Conservation (phyloP, 164 flowering plant species). For the Liriodendron chinense region DNA sequence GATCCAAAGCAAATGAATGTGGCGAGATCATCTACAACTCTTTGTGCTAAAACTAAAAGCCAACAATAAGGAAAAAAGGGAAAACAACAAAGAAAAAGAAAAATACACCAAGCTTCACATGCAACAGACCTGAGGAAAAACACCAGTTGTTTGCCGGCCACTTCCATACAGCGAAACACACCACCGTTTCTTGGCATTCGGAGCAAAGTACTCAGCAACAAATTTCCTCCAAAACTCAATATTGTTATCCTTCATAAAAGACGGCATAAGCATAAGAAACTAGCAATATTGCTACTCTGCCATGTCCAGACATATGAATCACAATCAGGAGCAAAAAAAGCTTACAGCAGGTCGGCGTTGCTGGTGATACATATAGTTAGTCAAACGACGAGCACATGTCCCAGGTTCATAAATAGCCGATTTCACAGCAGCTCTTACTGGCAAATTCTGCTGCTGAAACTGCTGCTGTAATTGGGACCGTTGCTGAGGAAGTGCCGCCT, state of each 20-base stretch:
- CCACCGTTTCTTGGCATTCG: conserved; percentile 97
- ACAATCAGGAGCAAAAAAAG: background rate
- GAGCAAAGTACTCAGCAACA: conserved; percentile 91
- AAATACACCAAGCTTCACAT: background rate
- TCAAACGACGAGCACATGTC: conserved; percentile 83
- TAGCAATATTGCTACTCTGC: no score
- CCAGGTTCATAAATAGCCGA: conserved; percentile 80
- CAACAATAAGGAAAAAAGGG: no score
- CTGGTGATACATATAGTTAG: conserved; percentile 87
- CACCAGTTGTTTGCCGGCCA: conserved; percentile 95
- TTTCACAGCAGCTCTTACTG: conserved; percentile 59
- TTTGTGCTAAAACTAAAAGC: no score
- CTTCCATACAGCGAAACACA: conserved; percentile 97
- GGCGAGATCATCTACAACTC: background rate
- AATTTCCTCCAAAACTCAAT: conserved; percentile 98
- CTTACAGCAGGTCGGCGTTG: conserved; percentile 87
- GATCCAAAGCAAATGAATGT: background rate
- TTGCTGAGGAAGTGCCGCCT: conserved; percentile 66
- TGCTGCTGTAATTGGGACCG: conserved; percentile 59
- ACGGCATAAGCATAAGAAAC: conserved; percentile 8
- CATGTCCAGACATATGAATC: background rate
- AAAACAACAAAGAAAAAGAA: background rate
- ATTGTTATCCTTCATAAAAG: conserved; percentile 70
- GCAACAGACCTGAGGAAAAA: conserved; percentile 88
- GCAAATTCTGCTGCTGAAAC: conserved; percentile 55